phyloP scores from a whole-genome alignment of 352 stramenopile species.

The Lagenidium giganteum region DNA sequence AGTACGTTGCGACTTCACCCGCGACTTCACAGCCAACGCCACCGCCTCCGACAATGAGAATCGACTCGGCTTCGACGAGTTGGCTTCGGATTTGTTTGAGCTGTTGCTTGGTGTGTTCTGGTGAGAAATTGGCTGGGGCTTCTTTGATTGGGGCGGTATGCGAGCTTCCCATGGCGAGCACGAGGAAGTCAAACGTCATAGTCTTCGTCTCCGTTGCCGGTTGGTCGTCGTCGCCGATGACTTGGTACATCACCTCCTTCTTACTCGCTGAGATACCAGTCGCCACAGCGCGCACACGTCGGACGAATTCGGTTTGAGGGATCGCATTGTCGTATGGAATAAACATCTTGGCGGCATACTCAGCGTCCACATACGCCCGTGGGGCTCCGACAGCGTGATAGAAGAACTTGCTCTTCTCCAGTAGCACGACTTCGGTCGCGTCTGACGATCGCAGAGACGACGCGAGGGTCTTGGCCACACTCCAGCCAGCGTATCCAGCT shows the following conservation, averaged over 20 bases:
- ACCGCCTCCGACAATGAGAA: constrained; percentile 6
- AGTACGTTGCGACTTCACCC: constrained; percentile 5
- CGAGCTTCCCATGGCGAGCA: constrained; percentile 14
- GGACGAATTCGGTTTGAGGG: constrained; percentile 10
- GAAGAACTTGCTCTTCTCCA: constrained; percentile 50
- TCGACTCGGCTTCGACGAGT: neutral
- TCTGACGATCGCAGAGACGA: constrained; percentile 27
- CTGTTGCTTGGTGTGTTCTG: neutral
- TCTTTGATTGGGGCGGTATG: constrained; percentile 12
- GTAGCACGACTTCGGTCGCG: constrained; percentile 38
- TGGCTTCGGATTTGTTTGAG: neutral
- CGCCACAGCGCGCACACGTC: constrained; percentile 12
- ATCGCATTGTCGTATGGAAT: constrained; percentile 64
- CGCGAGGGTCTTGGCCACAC: constrained; percentile 31
- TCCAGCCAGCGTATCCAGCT: constrained; percentile 45
- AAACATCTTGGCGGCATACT: constrained; percentile 52
- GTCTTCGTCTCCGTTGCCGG: constrained; percentile 3
- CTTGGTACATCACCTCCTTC: constrained; percentile 12
- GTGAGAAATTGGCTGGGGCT: neutral
- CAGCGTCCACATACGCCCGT: constrained; percentile 44
- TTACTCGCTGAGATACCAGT: constrained; percentile 9
- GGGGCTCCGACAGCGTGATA: constrained; percentile 44
- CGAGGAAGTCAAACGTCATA: constrained; percentile 19
- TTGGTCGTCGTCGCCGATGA: constrained; percentile 17
- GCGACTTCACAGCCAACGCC: constrained; percentile 7